A percentile compares a stretch with the other conserved stretches of the same genome.
These are phyloP conservation scores for Moesziomyces parantarcticus DNA, from an alignment of 1,284 basidiomycete genomes.

Conservation along the genomic window DNA sequence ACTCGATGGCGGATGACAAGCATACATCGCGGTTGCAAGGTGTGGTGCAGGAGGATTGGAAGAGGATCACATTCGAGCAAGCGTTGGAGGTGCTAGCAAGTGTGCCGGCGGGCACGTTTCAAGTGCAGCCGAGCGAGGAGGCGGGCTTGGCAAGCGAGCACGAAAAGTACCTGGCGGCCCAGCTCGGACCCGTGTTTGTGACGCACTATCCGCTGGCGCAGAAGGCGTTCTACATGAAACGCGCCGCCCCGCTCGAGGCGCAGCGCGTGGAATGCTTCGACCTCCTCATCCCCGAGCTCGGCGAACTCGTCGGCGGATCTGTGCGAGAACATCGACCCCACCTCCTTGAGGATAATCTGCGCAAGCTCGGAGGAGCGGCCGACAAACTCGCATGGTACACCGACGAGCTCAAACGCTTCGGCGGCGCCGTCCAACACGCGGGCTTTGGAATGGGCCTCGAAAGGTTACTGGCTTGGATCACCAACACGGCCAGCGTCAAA, in stretches of 20 bases:
- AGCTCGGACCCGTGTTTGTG: conserved; percentile 84
- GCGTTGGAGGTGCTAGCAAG: conserved; percentile 75
- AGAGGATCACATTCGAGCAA: conserved; percentile 82
- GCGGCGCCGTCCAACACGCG: conserved; percentile 56
- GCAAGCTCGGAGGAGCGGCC: conserved; percentile 4
- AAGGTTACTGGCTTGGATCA: conserved; percentile 62
- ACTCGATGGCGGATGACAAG: conserved; percentile 5
- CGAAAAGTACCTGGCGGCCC: conserved; percentile 86
- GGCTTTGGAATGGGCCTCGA: conserved; percentile 66
- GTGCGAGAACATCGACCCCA: conserved; percentile 84
- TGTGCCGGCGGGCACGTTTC: conserved; percentile 15
- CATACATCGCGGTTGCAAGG: conserved; percentile 5
- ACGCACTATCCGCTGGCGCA: conserved; percentile 83
- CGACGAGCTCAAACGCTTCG: conserved; percentile 57
- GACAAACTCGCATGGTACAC: conserved; percentile 56
- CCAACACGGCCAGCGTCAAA: conserved; percentile 57
- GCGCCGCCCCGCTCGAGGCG: conserved; percentile 61
- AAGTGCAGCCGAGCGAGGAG: conserved; percentile 76
- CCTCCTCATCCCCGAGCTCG: conserved; percentile 84
- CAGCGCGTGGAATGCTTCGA: conserved; percentile 88
- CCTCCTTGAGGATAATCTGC: conserved; percentile 28
- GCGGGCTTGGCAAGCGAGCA: conserved; percentile 84
- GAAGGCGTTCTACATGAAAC: conserved; percentile 98
- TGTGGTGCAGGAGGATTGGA: conserved; percentile 70
- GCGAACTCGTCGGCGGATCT: conserved; percentile 92